These are phyloP conservation scores for Alternaria burnsii DNA, from an alignment of 2,329 filamentous ascomycete genomes.

Conservation along the genomic window DNA sequence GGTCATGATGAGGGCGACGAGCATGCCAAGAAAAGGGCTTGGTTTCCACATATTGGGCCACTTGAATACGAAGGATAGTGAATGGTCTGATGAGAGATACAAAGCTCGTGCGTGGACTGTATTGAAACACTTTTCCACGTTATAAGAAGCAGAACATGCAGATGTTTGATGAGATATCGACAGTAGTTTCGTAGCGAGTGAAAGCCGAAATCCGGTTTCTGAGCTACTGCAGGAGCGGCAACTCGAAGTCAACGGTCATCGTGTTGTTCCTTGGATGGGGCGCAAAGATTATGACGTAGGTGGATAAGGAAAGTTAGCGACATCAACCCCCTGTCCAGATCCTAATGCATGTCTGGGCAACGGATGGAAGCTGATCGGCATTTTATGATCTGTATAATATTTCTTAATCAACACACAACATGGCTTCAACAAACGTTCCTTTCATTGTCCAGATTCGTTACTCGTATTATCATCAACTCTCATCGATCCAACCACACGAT, in stretches of 20 bases:
- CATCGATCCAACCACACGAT: not conserved
- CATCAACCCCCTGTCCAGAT: not conserved
- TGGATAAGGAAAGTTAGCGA: not conserved
- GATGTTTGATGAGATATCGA: not conserved
- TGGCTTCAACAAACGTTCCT: not conserved
- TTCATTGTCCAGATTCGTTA: not conserved
- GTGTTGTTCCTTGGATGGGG: not conserved
- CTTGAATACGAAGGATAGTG: not conserved
- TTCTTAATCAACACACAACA: not conserved
- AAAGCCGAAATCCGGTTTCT: not conserved
- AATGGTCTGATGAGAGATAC: not conserved
- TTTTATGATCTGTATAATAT: not conserved
- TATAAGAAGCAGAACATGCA: not conserved
- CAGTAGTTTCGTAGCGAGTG: not conserved
- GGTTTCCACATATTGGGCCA: not conserved
- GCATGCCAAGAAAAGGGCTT: not conserved
- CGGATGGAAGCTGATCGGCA: not conserved
- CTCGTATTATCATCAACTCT: slow-evolving; percentile 1
- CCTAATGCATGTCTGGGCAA: not conserved
- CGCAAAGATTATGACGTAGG: not conserved
- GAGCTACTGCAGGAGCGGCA: not conserved
- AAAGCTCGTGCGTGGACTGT: not conserved
- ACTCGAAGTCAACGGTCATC: not conserved
- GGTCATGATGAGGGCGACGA: not conserved
- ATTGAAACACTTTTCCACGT: not conserved